These are phyloP conservation scores for Colletotrichum magnum DNA, from an alignment of 2,329 filamentous ascomycete genomes.

Conservation along the genomic window DNA sequence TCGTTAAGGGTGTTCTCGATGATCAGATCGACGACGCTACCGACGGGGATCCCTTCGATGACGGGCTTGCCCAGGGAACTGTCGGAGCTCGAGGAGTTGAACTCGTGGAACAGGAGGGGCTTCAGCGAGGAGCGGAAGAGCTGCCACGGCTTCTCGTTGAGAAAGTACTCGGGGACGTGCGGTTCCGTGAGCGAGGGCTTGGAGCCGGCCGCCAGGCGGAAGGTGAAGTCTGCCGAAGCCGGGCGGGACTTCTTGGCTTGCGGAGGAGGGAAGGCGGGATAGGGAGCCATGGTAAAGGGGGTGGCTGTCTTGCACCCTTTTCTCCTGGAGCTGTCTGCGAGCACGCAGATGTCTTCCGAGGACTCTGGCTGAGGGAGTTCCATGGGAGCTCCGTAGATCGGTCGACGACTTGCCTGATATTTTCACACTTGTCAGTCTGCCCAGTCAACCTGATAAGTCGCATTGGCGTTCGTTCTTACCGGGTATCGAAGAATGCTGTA, in stretches of 20 bases:
- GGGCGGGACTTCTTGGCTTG: constrained; percentile 36
- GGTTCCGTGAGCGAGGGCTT: constrained; percentile 27
- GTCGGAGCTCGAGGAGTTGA: neutral
- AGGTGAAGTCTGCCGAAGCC: constrained; percentile 30
- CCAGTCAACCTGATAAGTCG: neutral
- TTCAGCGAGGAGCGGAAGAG: constrained; percentile 38
- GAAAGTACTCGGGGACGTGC: constrained; percentile 20
- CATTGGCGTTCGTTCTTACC: neutral
- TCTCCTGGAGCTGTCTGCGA: constrained; percentile 36
- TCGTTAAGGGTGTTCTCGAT: constrained; percentile 34
- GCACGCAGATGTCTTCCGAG: constrained; percentile 34
- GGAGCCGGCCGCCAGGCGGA: constrained; percentile 20
- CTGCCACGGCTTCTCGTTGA: constrained; percentile 39
- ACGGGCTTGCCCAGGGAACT: constrained; percentile 22
- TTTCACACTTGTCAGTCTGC: neutral
- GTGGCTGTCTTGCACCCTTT: constrained; percentile 29
- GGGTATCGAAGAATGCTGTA: constrained; percentile 42
- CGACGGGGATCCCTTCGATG: constrained; percentile 19
- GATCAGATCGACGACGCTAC: constrained; percentile 40
- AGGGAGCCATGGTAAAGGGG: constrained; percentile 8
- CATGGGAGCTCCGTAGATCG: constrained; percentile 42
- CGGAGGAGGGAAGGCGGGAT: constrained; percentile 31
- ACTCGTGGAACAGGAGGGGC: constrained; percentile 40
- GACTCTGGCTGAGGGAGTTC: constrained; percentile 31
- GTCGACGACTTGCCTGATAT: constrained; percentile 20